These are phyloP conservation scores for Hymenotorrendiella dingleyae DNA, from an alignment of 2,329 filamentous ascomycete species.

Conservation along the genomic window DNA sequence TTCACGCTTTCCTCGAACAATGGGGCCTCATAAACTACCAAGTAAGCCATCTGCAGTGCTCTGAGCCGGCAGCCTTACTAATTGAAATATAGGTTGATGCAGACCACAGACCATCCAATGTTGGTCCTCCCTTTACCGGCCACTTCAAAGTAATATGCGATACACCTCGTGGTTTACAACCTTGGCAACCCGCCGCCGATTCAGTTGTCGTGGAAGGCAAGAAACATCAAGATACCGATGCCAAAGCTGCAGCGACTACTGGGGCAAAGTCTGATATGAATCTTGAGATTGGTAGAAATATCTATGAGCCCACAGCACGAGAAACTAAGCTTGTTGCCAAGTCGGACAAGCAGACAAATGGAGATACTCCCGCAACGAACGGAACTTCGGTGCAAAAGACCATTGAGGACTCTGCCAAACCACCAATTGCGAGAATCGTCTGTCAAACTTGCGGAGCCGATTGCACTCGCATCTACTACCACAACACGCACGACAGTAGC, in stretches of 20 bases:
- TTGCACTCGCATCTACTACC: slow-evolving; percentile 68
- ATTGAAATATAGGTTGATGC: slow-evolving; percentile 71
- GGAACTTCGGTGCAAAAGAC: slow-evolving; percentile 43
- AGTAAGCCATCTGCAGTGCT: slow-evolving; percentile 43
- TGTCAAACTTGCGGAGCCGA: slow-evolving; percentile 92
- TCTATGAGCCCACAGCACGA: slow-evolving; percentile 90
- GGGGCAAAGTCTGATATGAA: slow-evolving; percentile 75
- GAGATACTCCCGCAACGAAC: slow-evolving; percentile 63
- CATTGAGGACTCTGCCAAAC: slow-evolving; percentile 57
- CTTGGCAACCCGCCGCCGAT: slow-evolving; percentile 86
- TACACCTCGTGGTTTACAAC: slow-evolving; percentile 88
- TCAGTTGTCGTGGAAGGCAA: slow-evolving; percentile 59
- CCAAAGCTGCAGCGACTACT: slow-evolving; percentile 58
- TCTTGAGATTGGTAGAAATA: slow-evolving; percentile 88
- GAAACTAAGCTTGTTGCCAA: slow-evolving; percentile 55
- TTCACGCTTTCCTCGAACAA: slow-evolving; percentile 95
- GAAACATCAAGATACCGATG: slow-evolving; percentile 40
- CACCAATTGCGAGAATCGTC: slow-evolving; percentile 63
- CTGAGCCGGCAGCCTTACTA: slow-evolving; percentile 15
- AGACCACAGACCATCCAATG: slow-evolving; percentile 88
- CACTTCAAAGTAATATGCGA: slow-evolving; percentile 96
- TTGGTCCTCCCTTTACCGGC: slow-evolving; percentile 92
- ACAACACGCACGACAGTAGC: slow-evolving; percentile 51
- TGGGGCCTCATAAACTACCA: slow-evolving; percentile 99
- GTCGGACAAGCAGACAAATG: slow-evolving; percentile 62